These are phyloP conservation scores for Rubia peregrina DNA, from an alignment of 305 asterid species.

Conservation along the genomic window DNA sequence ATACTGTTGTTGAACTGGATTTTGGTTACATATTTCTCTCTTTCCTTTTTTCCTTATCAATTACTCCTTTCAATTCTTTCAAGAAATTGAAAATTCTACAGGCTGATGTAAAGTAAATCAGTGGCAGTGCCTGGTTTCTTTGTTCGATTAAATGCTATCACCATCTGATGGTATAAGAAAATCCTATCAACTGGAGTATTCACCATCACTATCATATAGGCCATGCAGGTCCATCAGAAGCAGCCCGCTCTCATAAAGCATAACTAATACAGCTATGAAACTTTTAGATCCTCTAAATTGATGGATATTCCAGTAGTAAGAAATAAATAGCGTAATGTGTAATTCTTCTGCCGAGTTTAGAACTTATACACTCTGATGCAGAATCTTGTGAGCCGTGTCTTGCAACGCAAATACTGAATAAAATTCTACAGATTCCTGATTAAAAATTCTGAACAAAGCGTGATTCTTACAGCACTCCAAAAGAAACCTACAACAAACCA, in stretches of 20 bases:
- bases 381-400: background rate
- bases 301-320: background rate
- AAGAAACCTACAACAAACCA: slow-evolving; percentile 4
- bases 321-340: background rate
- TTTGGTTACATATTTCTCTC: too few species aligned
- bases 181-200: too few species aligned
- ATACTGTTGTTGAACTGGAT: too few species aligned
- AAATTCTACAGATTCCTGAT: background rate
- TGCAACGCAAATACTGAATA: background rate
- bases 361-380: background rate
- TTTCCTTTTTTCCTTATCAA: too few species aligned
- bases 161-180: too few species aligned
- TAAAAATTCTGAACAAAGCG: background rate
- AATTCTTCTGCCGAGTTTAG: background rate
- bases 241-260: background rate
- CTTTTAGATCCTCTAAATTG: background rate
- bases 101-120: too few species aligned
- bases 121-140: too few species aligned
- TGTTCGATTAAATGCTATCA: background rate
- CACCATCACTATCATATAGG: too few species aligned
- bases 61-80: too few species aligned
- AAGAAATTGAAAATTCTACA: too few species aligned
- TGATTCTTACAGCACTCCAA: background rate
- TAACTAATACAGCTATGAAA: background rate
- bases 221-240: background rate